Evolutionary conservation across 306 rosid genomes (phyloP).

Genomic region (Prunus persica): DNA sequence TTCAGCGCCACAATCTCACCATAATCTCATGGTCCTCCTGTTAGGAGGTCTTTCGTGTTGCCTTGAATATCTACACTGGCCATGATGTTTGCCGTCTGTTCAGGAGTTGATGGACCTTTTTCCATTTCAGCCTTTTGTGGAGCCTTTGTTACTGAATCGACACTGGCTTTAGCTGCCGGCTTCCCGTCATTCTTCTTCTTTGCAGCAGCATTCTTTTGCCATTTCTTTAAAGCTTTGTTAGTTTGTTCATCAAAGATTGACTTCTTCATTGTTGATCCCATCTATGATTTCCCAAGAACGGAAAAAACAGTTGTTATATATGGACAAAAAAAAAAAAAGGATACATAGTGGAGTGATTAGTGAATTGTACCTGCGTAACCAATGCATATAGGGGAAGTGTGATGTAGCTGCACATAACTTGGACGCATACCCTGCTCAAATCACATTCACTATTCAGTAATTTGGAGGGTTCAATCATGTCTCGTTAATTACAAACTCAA

Average conservation of each 20-base stretch:
- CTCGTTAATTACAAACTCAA: background rate
- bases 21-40: slow-evolving; percentile 7
- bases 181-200: slow-evolving; percentile 48
- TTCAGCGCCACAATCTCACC: background rate
- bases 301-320: background rate
- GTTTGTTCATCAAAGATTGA: slow-evolving; percentile 94
- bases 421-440: slow-evolving; percentile 64
- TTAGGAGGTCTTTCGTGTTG: background rate
- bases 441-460: background rate
- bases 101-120: background rate
- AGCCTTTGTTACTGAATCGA: slow-evolving; percentile 31
- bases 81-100: slow-evolving; percentile 14
- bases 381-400: slow-evolving; percentile 95
- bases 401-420: slow-evolving; percentile 75
- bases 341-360: background rate
- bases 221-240: slow-evolving; percentile 65
- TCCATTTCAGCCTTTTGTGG: slow-evolving; percentile 14
- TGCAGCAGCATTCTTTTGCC: slow-evolving; percentile 68
- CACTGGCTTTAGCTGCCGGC: slow-evolving; percentile 23
- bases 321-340: background rate
- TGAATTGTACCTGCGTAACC: slow-evolving; percentile 66
- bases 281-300: slow-evolving; percentile 34
- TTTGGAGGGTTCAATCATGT: background rate
- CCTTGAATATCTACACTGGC: slow-evolving; percentile 20
- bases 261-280: slow-evolving; percentile 96